Evolutionary conservation across 306 rosid species (phyloP).

Genomic region (Corylus avellana): DNA sequence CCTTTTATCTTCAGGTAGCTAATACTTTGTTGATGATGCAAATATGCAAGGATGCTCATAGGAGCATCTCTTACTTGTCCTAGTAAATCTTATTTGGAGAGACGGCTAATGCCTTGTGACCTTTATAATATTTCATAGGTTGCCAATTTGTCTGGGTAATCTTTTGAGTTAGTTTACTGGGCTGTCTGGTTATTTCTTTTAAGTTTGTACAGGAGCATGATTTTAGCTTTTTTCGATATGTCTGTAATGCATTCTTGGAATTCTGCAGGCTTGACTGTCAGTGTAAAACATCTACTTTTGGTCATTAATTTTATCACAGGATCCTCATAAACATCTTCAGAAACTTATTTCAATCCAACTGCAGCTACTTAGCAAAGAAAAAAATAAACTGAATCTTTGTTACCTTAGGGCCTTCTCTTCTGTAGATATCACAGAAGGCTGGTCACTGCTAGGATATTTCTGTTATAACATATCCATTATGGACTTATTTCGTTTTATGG

Average conservation of each 20-base stretch:
- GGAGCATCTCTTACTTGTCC: neutral
- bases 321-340: neutral
- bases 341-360: neutral
- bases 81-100: neutral
- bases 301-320: neutral
- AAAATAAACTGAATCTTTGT: neutral
- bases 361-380: neutral
- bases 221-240: neutral
- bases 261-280: too few species aligned
- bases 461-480: neutral
- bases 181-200: constrained; percentile 3
- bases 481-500: neutral
- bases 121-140: neutral
- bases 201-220: neutral
- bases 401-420: neutral
- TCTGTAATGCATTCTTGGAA: neutral
- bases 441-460: neutral
- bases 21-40: constrained; percentile 3
- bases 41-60: neutral
- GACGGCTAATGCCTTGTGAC: neutral
- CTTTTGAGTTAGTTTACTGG: neutral
- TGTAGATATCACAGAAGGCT: neutral
- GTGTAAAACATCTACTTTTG: neutral
- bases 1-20: neutral
- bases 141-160: neutral